These are phyloP conservation scores for Phytophthora sojae DNA, from an alignment of 352 stramenopile species.

Conservation along the genomic window DNA sequence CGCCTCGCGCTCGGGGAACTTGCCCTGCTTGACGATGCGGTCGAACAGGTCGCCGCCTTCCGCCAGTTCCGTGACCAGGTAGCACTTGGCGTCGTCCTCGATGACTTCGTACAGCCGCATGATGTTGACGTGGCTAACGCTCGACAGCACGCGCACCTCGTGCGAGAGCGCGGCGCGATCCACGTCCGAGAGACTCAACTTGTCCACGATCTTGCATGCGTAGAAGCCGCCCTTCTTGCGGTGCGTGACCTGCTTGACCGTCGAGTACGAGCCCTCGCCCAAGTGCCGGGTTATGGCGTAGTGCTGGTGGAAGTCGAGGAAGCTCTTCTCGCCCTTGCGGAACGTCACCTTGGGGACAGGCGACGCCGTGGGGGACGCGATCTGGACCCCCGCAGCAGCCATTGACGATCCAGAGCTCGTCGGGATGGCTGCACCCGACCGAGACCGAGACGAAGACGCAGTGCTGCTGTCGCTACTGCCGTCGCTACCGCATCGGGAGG, in stretches of 20 bases:
- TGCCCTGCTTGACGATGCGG: slow-evolving; percentile 86
- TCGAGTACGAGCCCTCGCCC: slow-evolving; percentile 90
- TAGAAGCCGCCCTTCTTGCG: slow-evolving; percentile 75
- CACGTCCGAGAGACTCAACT: slow-evolving; percentile 72
- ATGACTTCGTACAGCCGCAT: slow-evolving; percentile 95
- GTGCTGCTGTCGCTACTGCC: slow-evolving; percentile 35
- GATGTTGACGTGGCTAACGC: slow-evolving; percentile 88
- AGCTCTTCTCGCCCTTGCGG: slow-evolving; percentile 82
- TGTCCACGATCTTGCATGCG: slow-evolving; percentile 90
- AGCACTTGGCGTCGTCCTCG: slow-evolving; percentile 95
- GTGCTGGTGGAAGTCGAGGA: slow-evolving; percentile 85
- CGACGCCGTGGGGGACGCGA: slow-evolving; percentile 6
- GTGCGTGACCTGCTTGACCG: slow-evolving; percentile 88
- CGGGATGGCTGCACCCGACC: slow-evolving; percentile 8
- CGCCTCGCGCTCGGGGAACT: slow-evolving; percentile 68
- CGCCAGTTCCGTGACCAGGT: slow-evolving; percentile 98
- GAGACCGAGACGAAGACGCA: slow-evolving; percentile 12
- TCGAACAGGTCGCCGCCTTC: slow-evolving; percentile 91
- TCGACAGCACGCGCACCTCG: slow-evolving; percentile 74
- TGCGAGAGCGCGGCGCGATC: slow-evolving; percentile 79
- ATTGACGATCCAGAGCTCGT: slow-evolving; percentile 2
- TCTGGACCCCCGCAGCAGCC: not conserved
- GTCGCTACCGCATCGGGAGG: slow-evolving; percentile 13
- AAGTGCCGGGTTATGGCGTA: slow-evolving; percentile 84
- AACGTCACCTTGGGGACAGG: slow-evolving; percentile 50